Evolutionary conservation across 2,329 filamentous ascomycete genomes (phyloP).

Genomic region (Fusarium gaditjirri): DNA sequence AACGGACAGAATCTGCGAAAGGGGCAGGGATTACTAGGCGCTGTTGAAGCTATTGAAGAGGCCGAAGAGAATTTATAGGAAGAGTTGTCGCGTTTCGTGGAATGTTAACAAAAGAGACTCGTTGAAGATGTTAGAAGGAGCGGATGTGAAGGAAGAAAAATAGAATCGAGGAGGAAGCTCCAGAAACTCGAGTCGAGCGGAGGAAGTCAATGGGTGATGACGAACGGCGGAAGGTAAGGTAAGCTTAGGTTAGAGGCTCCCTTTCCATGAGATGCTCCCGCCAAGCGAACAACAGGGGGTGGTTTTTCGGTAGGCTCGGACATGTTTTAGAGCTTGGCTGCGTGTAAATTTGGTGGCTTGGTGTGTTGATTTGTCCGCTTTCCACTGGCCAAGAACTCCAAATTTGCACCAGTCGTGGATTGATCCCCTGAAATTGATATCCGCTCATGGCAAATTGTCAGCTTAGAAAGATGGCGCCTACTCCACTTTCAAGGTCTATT

Average conservation of each 20-base stretch:
- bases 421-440: slow-evolving; percentile 31
- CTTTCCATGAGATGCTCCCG: slow-evolving; percentile 38
- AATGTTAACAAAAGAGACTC: neutral
- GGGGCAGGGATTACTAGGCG: slow-evolving; percentile 39
- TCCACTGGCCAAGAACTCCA: neutral
- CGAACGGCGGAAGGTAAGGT: slow-evolving; percentile 22
- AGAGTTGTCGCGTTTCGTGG: slow-evolving; percentile 1
- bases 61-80: neutral
- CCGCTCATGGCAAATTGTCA: slow-evolving; percentile 43
- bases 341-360: slow-evolving; percentile 7
- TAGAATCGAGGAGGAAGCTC: slow-evolving; percentile 21
- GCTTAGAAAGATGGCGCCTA: slow-evolving; percentile 24
- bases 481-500: slow-evolving; percentile 40
- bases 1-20: slow-evolving; percentile 38
- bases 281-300: slow-evolving; percentile 39
- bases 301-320: slow-evolving; percentile 41
- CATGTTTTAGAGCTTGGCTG: slow-evolving; percentile 26
- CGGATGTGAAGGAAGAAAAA: slow-evolving; percentile 41
- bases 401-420: slow-evolving; percentile 23
- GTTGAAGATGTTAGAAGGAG: slow-evolving; percentile 38
- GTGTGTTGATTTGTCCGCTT: slow-evolving; percentile 14
- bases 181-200: slow-evolving; percentile 8
- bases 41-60: slow-evolving; percentile 33
- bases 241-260: slow-evolving; percentile 18
- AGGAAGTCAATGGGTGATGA: slow-evolving; percentile 32